Conservation (phyloP, 2,329 filamentous ascomycete species). For the Diaporthe citriasiana region DNA sequence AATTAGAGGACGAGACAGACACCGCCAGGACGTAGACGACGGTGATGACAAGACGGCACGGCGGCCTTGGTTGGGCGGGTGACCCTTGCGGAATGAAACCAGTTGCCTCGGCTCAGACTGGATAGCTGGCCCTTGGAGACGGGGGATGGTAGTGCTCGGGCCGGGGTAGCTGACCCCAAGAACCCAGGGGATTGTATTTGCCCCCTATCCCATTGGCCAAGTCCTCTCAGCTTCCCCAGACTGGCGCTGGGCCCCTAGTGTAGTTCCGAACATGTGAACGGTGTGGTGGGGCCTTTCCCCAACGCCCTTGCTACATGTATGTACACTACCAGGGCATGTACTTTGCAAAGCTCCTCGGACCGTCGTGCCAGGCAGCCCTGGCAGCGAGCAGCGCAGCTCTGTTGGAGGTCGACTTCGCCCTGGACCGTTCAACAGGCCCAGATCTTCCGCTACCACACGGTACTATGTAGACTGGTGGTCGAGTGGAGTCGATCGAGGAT, state of each 20-base stretch:
- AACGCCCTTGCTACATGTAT: neutral
- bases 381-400: neutral
- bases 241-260: conserved; percentile 5
- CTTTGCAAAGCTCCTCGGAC: neutral
- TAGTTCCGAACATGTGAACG: conserved; percentile 28
- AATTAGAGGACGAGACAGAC: neutral
- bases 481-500: neutral
- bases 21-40: conserved; percentile 11
- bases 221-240: conserved; percentile 35
- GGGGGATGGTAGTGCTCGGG: neutral
- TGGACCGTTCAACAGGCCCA: neutral
- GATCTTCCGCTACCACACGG: neutral
- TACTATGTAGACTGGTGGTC: neutral
- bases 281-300: conserved; percentile 25
- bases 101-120: conserved; percentile 34
- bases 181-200: conserved; percentile 25
- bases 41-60: conserved; percentile 19
- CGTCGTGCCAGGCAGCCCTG: neutral
- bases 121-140: conserved; percentile 15
- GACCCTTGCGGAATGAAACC: conserved; percentile 33
- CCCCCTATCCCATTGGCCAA: conserved; percentile 10
- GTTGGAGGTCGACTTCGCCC: neutral
- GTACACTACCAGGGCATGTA: no score
- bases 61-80: conserved; percentile 21
- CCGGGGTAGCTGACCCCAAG: conserved; percentile 28